Base-by-base conservation (phyloP, 192 early-diverging fungal genomes). In the Coemansia sp. region DNA sequence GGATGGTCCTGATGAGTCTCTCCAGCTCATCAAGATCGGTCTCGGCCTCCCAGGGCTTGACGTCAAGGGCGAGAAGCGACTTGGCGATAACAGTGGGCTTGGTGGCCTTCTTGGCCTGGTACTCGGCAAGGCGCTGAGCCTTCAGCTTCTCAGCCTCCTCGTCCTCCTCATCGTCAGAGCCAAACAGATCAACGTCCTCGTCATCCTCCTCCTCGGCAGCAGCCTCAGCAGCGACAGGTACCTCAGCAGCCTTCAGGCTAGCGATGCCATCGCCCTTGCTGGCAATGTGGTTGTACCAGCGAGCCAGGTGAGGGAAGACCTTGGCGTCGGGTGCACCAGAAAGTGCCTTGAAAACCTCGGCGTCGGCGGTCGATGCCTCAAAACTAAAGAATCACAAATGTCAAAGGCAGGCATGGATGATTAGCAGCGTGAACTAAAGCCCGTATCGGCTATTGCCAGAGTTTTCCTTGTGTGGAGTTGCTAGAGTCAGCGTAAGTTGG, bases 31-130 rank as follows among this genome's bases (percentile, higher is more conserved):
- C 87, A 87, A 97, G 91, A 67, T 91, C 86, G 62, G 95, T 98
- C 70, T 97, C 95, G 85, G 96, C 94, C 83, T 97, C 96, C 96
- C 96, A 98, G 62, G 95, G 94, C 92, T 98, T 97, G 77, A 98
- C 90, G 69, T 97, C 96, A 38, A 95, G 88, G 77, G 90, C 88
- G 75, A 96, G 83, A 85, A 92, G 88, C 73, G 95, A 94, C 89
- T 97, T 98, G 85, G 94, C 95, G 72, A 88, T 87, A 62, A 88
- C 84, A 80, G 90, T 90, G 64, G 94, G 94, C 85, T 88, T 89
- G 66, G 91, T 90, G 8, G 77, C 86, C 91, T 98, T 97, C 88
- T 93, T 95, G 69, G 86, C 90, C 67, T 86, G 78, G 88, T 98
- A 98, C 76, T 92, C 96, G 46, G 87, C 93, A 66, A 98, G 82